Base-by-base conservation (phyloP, 352 stramenopile genomes). In the Phytophthora sojae region DNA sequence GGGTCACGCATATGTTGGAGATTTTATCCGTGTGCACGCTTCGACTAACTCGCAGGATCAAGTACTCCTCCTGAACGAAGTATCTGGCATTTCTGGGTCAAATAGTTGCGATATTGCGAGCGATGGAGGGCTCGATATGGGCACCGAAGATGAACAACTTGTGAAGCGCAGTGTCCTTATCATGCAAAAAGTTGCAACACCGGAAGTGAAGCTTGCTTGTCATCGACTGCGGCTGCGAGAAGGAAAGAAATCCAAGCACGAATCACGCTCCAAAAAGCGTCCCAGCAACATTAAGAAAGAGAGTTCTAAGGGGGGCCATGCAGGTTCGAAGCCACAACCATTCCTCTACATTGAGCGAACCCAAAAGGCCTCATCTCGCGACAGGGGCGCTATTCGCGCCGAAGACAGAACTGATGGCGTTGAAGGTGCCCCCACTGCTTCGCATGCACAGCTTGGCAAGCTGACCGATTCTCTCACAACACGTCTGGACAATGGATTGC, bases 301-400 rank as follows among this genome's bases (percentile, higher is more conserved):
- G 1, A 57, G 52, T 26, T 54, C 26, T 0, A 55, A 56, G n/a
- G 32, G 19, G 35, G 51, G 14, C 45, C 11, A 11, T 49, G 15
- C 23, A 50, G 42, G 56, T 29, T 30, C 14, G 3, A 68, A 63
- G 7, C 1, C 23, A 37, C 45, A 57, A 0, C 6, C 60, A 45
- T 78, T 87, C 37, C 67, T 67, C 25, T 90, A 77, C 49, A 91
- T 93, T 57, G 82, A 93, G 60, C 86, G 82, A n/a, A 86, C 86
- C 7, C 77, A 81, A 45, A 83, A 72, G 19, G 61, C 64, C 21
- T 79, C 75, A n/a, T 76, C 65, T 7, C 77, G 51, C 25, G 55
- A 57, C 17, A 74, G 29, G 54, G 58, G 25, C 19, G 14, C 23
- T 17, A 51, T 61, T 21, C 23, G 65, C 4, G 25, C 68, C 29